Base-by-base conservation (phyloP, 768 basidiomycete genomes). In the Kwoniella mangroviensis region DNA sequence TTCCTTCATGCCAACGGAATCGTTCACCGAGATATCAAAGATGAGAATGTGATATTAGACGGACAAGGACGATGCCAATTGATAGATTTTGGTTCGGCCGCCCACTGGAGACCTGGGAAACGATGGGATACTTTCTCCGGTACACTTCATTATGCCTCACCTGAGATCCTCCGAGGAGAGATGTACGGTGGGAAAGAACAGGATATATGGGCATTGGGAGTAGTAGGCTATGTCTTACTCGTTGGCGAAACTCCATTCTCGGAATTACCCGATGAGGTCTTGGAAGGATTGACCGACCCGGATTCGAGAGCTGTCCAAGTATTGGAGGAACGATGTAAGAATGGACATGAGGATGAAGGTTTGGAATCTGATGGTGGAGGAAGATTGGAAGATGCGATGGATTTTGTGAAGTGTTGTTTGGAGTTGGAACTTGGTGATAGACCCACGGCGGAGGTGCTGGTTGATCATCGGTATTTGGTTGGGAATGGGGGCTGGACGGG, bases 201-300 rank as follows among this genome's bases (percentile, higher is more conserved):
- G 83, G 96, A 99, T 75, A 92, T 98, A 2, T 99, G 96, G 95
- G 96, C 96, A 0, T 92, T 96, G 70, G 96, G 96, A 15, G 94
- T 98, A 24, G 93, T 99, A 22, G 94, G 90, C 13, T 99, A 94
- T 82, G 96, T 99, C 66, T 88, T 99, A 71, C 87, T 98, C 43
- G 83, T 84, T 53, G 85, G 84, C 22, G 79, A 82, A 71, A 82
- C 77, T 15, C 78, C 79, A 0, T 82, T 82, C 69, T 67, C 78
- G 4, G 77, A 75, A n/a, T 72, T 79, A 43, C 75, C 94, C 1
- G 91, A 90, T 49, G 95, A 98, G 81, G 93, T 94, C 0, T 92
- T 95, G 75, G 91, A 90, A 55, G 93, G 94, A 0, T 85, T 96
- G 10, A 84, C 86, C 11, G 12, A 51, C 41, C 70, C 78, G 1